phyloP scores from a whole-genome alignment of 306 rosid species.

The Trifolium pratense region DNA sequence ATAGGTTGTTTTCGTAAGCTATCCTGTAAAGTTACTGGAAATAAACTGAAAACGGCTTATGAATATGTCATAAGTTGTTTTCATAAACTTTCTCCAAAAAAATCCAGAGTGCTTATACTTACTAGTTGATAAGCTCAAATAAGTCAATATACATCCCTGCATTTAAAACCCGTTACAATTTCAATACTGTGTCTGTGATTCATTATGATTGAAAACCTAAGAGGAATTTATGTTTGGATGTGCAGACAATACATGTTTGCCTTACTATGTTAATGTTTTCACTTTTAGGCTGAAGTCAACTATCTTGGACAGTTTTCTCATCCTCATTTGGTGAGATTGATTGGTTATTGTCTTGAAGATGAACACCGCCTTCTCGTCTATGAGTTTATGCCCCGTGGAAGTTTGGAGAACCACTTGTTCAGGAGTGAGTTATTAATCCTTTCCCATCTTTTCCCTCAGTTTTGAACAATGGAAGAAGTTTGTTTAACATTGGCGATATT shows the following conservation, averaged over 20 bases:
- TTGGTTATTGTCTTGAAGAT: slow-evolving; percentile 69
- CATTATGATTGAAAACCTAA: no score
- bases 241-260: no score
- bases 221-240: no score
- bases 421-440: background rate
- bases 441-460: no score
- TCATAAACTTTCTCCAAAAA: no score
- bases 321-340: slow-evolving; percentile 67
- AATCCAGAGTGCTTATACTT: no score
- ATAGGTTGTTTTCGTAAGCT: background rate
- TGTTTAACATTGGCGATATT: slow-evolving; percentile 10
- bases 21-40: background rate
- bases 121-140: background rate
- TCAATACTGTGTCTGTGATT: no score
- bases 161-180: no score
- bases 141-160: background rate
- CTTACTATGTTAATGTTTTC: no score
- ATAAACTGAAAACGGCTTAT: background rate
- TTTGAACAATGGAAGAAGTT: no score
- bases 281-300: slow-evolving; percentile 58
- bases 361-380: slow-evolving; percentile 61
- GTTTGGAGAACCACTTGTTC: slow-evolving; percentile 80
- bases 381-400: slow-evolving; percentile 75
- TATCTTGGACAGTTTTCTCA: slow-evolving; percentile 64
- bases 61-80: no score